Conservation (phyloP, 495 filamentous ascomycete species). For the Podospora conica region DNA sequence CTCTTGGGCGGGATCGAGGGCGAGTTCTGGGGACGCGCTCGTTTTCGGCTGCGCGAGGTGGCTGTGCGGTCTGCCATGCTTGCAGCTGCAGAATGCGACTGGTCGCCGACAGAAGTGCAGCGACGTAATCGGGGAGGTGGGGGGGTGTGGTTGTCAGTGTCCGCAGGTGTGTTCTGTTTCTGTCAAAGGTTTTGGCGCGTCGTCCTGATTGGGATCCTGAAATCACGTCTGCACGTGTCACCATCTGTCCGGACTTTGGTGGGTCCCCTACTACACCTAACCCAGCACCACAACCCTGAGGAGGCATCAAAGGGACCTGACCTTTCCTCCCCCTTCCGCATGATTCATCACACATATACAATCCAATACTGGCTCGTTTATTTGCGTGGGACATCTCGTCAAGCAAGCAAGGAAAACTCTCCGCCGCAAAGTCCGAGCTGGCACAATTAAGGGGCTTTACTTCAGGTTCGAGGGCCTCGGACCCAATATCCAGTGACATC, state of each 20-base stretch:
- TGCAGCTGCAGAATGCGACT: neutral
- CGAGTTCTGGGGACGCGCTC: conserved; percentile 14
- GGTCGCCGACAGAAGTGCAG: neutral
- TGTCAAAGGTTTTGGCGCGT: neutral
- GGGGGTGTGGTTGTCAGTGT: neutral
- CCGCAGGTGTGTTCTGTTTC: neutral
- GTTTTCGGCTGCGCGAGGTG: conserved; percentile 13
- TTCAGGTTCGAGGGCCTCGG: no score
- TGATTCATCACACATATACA: no score
- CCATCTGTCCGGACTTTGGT: neutral
- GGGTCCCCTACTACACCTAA: neutral
- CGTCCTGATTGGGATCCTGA: neutral
- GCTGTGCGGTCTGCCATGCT: conserved; percentile 10
- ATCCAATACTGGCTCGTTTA: no score
- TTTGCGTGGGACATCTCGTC: neutral
- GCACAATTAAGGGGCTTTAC: no score
- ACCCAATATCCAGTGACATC: neutral
- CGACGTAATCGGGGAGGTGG: neutral
- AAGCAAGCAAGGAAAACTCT: no score
- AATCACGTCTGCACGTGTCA: neutral
- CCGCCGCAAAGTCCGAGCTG: neutral
- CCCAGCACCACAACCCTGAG: no score
- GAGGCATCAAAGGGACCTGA: no score
- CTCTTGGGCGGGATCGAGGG: conserved; percentile 23
- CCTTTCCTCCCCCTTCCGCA: no score